Base-by-base conservation (phyloP, 495 filamentous ascomycete species). In the Neurospora sp. region DNA sequence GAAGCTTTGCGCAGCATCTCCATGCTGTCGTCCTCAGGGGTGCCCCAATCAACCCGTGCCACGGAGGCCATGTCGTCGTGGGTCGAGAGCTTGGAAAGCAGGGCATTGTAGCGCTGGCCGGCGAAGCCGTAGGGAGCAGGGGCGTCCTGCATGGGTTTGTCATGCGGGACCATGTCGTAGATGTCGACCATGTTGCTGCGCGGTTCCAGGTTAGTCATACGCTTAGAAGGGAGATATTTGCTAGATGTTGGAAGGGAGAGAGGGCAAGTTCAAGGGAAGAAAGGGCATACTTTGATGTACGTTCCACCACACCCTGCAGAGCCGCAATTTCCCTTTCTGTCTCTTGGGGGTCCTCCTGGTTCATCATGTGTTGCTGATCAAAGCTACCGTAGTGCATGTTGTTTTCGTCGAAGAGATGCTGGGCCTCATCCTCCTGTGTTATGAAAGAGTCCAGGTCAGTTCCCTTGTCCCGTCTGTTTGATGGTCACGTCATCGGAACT, bases 311-410 rank as follows among this genome's bases (percentile, higher is more conserved):
- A 72, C 84, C 82, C 68, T 87, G 85, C 69, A 88, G 75, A 75
- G 86, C 87, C 81, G 88, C 86, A 53, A 84, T 87, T 80, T 88
- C 87, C 77, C 86, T 82, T 79, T 88, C 86, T 39, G 84, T 84
- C 77, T 88, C 87, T 71, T 85, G 83, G 53, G 87, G 84, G 76
- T 88, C 87, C 74, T 83, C 85, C 75, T 86, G 86, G 12, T 82
- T 78, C 71, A 81, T 82, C 76, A 86, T 74, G 42, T 85, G 82
- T 70, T 83, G 82, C 20, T 86, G 84, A 75, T 81, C 83, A 74
- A 88, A 88, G 77, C 85, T 88, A 35, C 86, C 85, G 70, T 88
- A 88, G 42, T 86, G 83, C 72, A 85, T 75, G 69, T 79, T 81
- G 76, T 84, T 84, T 70, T 88, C 87, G 76, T 87, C 85, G 76